Evolutionary conservation across 2,329 filamentous ascomycete species (phyloP), one percentile per base, ranked within the genome.

Genomic region (Penicillium sp.): DNA sequence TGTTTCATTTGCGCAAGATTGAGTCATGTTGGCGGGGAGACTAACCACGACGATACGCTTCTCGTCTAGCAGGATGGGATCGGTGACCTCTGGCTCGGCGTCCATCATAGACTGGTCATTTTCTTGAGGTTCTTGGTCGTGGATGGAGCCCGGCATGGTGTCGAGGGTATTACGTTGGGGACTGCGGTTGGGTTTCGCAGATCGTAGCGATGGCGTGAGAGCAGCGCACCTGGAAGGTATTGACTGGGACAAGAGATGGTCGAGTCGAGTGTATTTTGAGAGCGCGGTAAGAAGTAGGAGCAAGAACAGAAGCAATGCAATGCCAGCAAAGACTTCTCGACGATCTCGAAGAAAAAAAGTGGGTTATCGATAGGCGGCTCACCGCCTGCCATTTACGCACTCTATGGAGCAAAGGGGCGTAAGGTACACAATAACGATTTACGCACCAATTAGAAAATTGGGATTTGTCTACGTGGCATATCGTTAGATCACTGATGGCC

Each of bases 1-100:
- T 33, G 20, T 38, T 18, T 25, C 24, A 30, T 16, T 2, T 11
- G 14, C 18, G 25, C 13, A 9, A 28, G 27, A 10, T 18, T 20
- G 33, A 8, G 22, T 25, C 22, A 13, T 16, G 6, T 18, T 10
- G 27, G 28, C 11, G 27, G 27, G 25, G 16, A 16, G 3, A 63
- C 66, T 76, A 63, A 88, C 85, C 67, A 88, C 82, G 58, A 80
- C 78, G 41, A 88, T 83, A 60, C 83, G 76, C 71, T 84, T 83
- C 45, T 73, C 69, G 9, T 70, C 69, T 36, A 69, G 48, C 39
- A 61, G 45, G 35, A 62, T 60, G 8, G 55, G 57, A 46, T 50
- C 47, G 35, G 46, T 44, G 35, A 45, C 46, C 28, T 57, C 44
- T 1, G 49, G 54, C 22, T 64, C 61, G 28, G 63, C 68, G 51